Evolutionary conservation across 345 rosid genomes (phyloP).

Genomic region (Hibiscus syriacus): DNA sequence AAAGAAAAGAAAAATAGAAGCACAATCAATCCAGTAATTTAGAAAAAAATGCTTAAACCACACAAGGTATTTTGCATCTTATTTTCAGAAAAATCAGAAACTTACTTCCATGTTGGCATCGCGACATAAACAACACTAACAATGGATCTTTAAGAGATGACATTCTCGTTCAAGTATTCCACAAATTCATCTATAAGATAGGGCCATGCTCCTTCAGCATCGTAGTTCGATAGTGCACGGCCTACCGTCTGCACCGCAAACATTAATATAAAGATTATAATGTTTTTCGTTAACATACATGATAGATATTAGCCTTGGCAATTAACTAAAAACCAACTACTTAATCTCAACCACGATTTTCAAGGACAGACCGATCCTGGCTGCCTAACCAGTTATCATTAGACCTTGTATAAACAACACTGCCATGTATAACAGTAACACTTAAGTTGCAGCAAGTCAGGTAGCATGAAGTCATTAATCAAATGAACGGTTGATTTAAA

Average conservation of each 20-base stretch:
- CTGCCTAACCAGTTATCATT: not conserved
- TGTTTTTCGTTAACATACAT: not conserved
- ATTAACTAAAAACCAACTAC: not conserved
- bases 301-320: not conserved
- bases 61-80: no score
- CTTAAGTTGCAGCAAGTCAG: not conserved
- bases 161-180: slow-evolving; percentile 76
- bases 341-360: not conserved
- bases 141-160: slow-evolving; percentile 9
- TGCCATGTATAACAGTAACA: not conserved
- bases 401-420: not conserved
- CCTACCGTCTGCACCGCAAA: slow-evolving; percentile 50
- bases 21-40: not conserved
- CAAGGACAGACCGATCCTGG: not conserved
- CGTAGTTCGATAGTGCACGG: slow-evolving; percentile 59
- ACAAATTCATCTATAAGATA: slow-evolving; percentile 94
- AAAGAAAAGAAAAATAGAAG: no score
- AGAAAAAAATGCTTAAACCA: slow-evolving; percentile 4
- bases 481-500: not conserved
- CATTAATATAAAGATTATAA: not conserved
- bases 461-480: not conserved
- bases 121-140: slow-evolving; percentile 2
- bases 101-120: slow-evolving; percentile 4
- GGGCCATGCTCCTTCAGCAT: slow-evolving; percentile 97
- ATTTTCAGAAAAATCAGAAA: not conserved